Evolutionary conservation across 2,329 filamentous ascomycete genomes (phyloP).

Genomic region (Penicillium oxalicum): DNA sequence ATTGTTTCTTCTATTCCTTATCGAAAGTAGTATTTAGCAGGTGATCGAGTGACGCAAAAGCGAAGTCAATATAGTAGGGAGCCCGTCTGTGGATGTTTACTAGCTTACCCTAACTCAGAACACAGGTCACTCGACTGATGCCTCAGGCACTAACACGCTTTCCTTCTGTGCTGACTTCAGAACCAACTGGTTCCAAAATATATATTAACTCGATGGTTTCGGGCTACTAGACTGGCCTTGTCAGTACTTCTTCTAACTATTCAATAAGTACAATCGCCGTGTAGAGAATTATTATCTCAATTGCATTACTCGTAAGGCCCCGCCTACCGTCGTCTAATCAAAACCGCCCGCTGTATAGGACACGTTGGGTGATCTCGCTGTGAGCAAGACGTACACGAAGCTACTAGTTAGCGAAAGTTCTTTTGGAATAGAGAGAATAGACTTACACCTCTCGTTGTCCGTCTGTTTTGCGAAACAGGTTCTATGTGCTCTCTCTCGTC

Average conservation of each 20-base stretch:
- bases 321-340: not conserved
- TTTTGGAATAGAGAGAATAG: conserved; percentile 6
- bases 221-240: not conserved
- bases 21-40: too few relatives aligned
- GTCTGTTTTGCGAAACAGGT: too few relatives aligned
- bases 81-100: too few relatives aligned
- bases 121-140: too few relatives aligned
- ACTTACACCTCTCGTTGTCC: conserved; percentile 1
- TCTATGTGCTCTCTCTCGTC: too few relatives aligned
- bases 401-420: conserved; percentile 7
- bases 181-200: not conserved
- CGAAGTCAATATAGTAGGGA: too few relatives aligned
- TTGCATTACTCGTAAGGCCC: conserved; percentile 3
- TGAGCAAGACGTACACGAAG: conserved; percentile 3
- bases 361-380: conserved; percentile 4
- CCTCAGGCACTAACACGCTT: too few relatives aligned
- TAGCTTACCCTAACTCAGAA: too few relatives aligned
- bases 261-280: conserved; percentile 6
- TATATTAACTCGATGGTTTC: not conserved
- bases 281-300: conserved; percentile 7
- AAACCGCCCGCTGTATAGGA: conserved; percentile 1
- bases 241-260: conserved; percentile 2
- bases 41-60: too few relatives aligned
- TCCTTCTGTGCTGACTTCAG: not conserved
- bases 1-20: too few relatives aligned